Evolutionary conservation across 2,329 filamentous ascomycete genomes (phyloP).

Genomic region (Pseudocercospora crystallina): DNA sequence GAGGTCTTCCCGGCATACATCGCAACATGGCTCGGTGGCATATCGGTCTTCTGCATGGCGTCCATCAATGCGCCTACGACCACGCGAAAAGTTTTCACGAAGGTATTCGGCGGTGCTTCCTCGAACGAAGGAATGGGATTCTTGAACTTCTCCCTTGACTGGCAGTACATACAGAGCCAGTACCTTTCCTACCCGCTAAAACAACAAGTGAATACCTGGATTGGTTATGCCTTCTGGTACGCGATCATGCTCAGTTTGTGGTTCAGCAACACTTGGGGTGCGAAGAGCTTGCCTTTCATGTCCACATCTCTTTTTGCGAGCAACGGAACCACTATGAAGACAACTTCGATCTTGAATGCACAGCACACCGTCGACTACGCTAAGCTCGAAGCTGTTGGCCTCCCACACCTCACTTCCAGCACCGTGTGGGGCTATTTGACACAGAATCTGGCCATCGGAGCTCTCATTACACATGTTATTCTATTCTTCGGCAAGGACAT

Average conservation of each 20-base stretch:
- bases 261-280: slow-evolving; percentile 45
- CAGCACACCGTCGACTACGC: slow-evolving; percentile 40
- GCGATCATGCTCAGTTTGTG: slow-evolving; percentile 42
- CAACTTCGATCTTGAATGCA: slow-evolving; percentile 42
- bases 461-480: slow-evolving; percentile 14
- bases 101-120: slow-evolving; percentile 50
- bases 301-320: slow-evolving; percentile 43
- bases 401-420: slow-evolving; percentile 8
- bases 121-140: slow-evolving; percentile 49
- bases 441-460: slow-evolving; percentile 14
- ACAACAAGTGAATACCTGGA: slow-evolving; percentile 44
- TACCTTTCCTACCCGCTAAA: slow-evolving; percentile 53
- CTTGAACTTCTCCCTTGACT: slow-evolving; percentile 47
- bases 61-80: slow-evolving; percentile 51
- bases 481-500: slow-evolving; percentile 54
- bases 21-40: slow-evolving; percentile 43
- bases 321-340: slow-evolving; percentile 36
- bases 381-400: slow-evolving; percentile 25
- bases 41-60: slow-evolving; percentile 49
- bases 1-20: slow-evolving; percentile 52
- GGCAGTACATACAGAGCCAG: slow-evolving; percentile 53
- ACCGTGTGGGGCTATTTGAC: slow-evolving; percentile 14
- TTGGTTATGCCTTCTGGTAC: slow-evolving; percentile 52
- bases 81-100: slow-evolving; percentile 46
- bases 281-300: slow-evolving; percentile 46